phyloP scores from a whole-genome alignment of 257 asterid species.

The Avicennia marina region DNA sequence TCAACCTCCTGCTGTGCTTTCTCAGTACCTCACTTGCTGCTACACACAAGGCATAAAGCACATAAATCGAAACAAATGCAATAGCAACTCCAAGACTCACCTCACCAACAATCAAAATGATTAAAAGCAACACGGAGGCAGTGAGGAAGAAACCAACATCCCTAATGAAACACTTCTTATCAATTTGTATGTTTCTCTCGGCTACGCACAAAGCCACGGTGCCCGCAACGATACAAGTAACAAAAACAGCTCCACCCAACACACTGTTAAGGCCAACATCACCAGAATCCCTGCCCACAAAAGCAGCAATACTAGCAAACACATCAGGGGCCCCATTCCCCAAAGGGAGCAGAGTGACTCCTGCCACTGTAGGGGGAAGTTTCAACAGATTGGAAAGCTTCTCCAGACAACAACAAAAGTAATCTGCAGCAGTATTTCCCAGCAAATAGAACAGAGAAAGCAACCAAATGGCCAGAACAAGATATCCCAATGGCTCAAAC shows the following conservation, averaged over 20 bases:
- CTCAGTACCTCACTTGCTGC: constrained; percentile 51
- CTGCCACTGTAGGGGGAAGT: constrained; percentile 76
- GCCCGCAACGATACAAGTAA: constrained; percentile 72
- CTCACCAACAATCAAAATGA: constrained; percentile 50
- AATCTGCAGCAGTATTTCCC: constrained; percentile 87
- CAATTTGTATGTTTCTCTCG: constrained; percentile 46
- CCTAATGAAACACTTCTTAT: constrained; percentile 65
- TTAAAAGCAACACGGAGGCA: constrained; percentile 36
- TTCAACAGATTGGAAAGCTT: constrained; percentile 47
- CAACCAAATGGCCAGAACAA: constrained; percentile 53
- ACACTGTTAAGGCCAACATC: constrained; percentile 79
- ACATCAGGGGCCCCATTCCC: constrained; percentile 95
- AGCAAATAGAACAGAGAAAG: constrained; percentile 60
- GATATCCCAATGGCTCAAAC: constrained; percentile 38
- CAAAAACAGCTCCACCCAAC: constrained; percentile 85
- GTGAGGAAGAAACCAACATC: constrained; percentile 59
- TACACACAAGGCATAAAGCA: constrained; percentile 47
- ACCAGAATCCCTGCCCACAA: constrained; percentile 57
- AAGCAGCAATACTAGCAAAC: constrained; percentile 80
- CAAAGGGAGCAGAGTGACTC: constrained; percentile 79
- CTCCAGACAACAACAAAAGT: constrained; percentile 68
- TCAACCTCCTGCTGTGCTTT: constrained; percentile 25
- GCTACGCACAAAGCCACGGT: constrained; percentile 50
- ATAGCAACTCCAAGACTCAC: constrained; percentile 55
- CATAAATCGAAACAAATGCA: constrained; percentile 50